These are phyloP conservation scores for Exophiala sideris DNA, from an alignment of 2,329 filamentous ascomycete genomes.

Conservation along the genomic window DNA sequence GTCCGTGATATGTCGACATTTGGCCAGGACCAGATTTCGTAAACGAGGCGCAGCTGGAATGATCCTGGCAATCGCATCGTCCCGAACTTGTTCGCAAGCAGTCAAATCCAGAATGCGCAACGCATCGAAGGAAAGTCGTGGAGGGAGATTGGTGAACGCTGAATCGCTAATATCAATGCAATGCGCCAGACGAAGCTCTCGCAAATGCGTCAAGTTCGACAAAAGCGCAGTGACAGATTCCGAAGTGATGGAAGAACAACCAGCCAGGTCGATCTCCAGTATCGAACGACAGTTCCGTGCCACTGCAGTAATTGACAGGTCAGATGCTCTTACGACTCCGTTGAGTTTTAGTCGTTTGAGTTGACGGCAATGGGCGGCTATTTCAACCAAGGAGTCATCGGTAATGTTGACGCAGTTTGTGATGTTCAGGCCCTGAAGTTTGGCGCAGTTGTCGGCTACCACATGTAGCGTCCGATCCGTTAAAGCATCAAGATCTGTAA, in stretches of 20 bases:
- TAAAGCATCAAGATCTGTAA: constrained; percentile 75
- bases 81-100: constrained; percentile 77
- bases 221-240: constrained; percentile 78
- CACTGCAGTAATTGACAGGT: constrained; percentile 78
- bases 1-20: constrained; percentile 91
- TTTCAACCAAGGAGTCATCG: constrained; percentile 75
- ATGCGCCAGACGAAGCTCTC: constrained; percentile 81
- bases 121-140: constrained; percentile 71
- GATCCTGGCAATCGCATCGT: constrained; percentile 83
- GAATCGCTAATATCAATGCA: constrained; percentile 80
- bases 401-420: constrained; percentile 80
- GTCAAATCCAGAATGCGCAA: constrained; percentile 92
- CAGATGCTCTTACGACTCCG: constrained; percentile 79
- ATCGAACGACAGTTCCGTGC: constrained; percentile 86
- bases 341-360: constrained; percentile 96
- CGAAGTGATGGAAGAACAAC: constrained; percentile 77
- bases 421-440: constrained; percentile 89
- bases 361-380: constrained; percentile 78
- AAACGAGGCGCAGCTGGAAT: constrained; percentile 81
- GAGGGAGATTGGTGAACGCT: constrained; percentile 79
- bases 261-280: constrained; percentile 91
- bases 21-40: constrained; percentile 88
- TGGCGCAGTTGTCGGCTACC: constrained; percentile 75
- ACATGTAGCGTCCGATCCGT: constrained; percentile 76
- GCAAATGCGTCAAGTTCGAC: constrained; percentile 73